phyloP scores from a whole-genome alignment of 129 eudicot species.

The Kitagawia praeruptora region DNA sequence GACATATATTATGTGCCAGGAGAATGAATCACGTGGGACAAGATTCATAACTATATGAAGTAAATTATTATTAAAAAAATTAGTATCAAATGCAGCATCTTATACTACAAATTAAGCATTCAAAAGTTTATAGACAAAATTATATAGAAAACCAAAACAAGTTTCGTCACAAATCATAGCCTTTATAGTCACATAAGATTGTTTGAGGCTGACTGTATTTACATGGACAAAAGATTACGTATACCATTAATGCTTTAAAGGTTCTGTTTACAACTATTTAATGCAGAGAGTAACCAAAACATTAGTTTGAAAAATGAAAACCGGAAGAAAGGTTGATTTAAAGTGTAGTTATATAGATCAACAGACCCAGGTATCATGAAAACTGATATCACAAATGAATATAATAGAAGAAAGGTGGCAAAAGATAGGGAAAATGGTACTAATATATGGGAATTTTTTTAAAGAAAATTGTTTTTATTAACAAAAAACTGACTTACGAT shows the following conservation, averaged over 20 bases:
- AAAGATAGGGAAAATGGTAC: background rate
- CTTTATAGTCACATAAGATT: background rate
- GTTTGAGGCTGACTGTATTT: background rate
- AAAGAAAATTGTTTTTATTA: background rate
- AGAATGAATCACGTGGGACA: background rate
- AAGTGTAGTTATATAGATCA: background rate
- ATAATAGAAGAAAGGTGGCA: background rate
- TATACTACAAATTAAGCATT: background rate
- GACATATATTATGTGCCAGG: background rate
- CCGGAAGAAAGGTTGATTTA: background rate
- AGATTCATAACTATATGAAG: background rate
- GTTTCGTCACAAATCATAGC: background rate
- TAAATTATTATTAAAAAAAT: background rate
- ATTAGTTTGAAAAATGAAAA: background rate
- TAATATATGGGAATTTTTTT: background rate
- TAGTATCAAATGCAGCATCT: slow-evolving; percentile 5
- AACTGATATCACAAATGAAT: background rate
- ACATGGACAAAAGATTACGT: background rate
- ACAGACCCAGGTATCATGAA: background rate
- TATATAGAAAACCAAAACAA: background rate
- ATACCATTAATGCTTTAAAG: background rate
- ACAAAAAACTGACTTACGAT: background rate
- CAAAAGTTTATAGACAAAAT: background rate
- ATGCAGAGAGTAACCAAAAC: background rate
- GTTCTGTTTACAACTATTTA: background rate